These are phyloP conservation scores for Simmondsia chinensis DNA, from an alignment of 148 eudicot genomes.

Conservation along the genomic window DNA sequence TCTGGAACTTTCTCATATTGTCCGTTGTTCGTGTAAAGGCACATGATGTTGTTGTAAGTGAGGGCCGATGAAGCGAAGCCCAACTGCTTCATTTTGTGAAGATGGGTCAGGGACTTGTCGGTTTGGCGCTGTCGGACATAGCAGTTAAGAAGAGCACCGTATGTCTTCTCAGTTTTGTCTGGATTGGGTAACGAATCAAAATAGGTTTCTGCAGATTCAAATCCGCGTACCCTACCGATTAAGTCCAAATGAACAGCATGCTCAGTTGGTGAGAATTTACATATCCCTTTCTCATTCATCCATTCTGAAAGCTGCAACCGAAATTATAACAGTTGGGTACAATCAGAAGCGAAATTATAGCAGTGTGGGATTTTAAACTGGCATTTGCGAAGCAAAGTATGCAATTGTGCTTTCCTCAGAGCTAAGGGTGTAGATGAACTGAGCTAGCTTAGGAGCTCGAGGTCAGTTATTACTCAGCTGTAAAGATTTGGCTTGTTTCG, in stretches of 20 bases:
- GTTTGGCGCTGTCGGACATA: conserved; percentile 70
- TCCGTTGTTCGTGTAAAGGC: conserved; percentile 50
- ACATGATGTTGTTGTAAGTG: conserved; percentile 78
- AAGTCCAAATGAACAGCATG: conserved; percentile 85
- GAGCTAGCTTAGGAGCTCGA: too few species aligned
- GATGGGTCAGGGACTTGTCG: conserved; percentile 55
- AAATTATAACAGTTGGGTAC: neutral
- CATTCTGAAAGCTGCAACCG: conserved; percentile 69
- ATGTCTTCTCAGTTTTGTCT: conserved; percentile 63
- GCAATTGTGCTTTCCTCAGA: too few species aligned
- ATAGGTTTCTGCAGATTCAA: conserved; percentile 60
- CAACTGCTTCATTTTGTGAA: conserved; percentile 67
- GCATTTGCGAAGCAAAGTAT: too few species aligned
- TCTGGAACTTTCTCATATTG: conserved; percentile 55
- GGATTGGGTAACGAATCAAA: conserved; percentile 46
- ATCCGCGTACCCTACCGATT: conserved; percentile 76
- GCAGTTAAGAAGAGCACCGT: conserved; percentile 90
- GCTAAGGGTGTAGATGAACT: too few species aligned
- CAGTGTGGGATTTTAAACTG: too few species aligned
- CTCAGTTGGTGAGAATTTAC: conserved; percentile 48
- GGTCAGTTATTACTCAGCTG: too few species aligned
- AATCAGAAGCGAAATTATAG: neutral
- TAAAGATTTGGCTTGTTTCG: too few species aligned
- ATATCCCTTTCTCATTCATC: conserved; percentile 52
- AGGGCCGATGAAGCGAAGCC: conserved; percentile 51